These are phyloP conservation scores for Magnaporthiopsis rhizophila DNA, from an alignment of 2,329 filamentous ascomycete species.

Conservation along the genomic window DNA sequence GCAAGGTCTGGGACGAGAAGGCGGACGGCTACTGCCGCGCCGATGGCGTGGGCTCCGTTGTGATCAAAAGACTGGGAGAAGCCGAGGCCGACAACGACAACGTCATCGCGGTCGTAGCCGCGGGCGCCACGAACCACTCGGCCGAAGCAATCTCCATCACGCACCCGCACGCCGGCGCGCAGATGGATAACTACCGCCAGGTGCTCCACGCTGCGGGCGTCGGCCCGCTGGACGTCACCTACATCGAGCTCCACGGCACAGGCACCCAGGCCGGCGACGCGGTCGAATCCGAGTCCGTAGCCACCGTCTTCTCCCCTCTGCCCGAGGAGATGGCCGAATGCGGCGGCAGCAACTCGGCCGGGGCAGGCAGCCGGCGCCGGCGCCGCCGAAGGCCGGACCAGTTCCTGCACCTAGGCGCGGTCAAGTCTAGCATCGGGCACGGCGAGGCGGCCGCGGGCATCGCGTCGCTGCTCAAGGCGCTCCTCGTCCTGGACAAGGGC, in stretches of 20 bases:
- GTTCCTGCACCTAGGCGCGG: conserved; percentile 37
- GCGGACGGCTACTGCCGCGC: conserved; percentile 45
- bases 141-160: conserved; percentile 56
- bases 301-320: conserved; percentile 18
- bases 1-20: conserved; percentile 53
- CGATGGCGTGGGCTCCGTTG: conserved; percentile 33
- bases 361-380: no score
- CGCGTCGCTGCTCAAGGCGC: conserved; percentile 35
- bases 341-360: no score
- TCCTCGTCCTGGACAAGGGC: conserved; percentile 40
- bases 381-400: conserved; percentile 13
- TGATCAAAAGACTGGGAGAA: conserved; percentile 39
- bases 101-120: conserved; percentile 51
- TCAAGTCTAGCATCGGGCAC: conserved; percentile 45
- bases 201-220: conserved; percentile 48
- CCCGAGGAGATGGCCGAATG: not conserved
- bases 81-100: conserved; percentile 36
- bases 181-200: conserved; percentile 47
- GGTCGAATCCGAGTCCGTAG: conserved; percentile 54
- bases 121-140: conserved; percentile 55
- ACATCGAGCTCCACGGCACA: conserved; percentile 63
- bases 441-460: conserved; percentile 34
- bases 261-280: conserved; percentile 58
- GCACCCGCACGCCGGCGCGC: conserved; percentile 50
- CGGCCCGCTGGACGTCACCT: conserved; percentile 50